Percentiles rank a stretch among this genome's conserved stretches.
phyloP scores from a whole-genome alignment of 1,139 yeast genomes.

The Casaregolazyma suthepensis region DNA sequence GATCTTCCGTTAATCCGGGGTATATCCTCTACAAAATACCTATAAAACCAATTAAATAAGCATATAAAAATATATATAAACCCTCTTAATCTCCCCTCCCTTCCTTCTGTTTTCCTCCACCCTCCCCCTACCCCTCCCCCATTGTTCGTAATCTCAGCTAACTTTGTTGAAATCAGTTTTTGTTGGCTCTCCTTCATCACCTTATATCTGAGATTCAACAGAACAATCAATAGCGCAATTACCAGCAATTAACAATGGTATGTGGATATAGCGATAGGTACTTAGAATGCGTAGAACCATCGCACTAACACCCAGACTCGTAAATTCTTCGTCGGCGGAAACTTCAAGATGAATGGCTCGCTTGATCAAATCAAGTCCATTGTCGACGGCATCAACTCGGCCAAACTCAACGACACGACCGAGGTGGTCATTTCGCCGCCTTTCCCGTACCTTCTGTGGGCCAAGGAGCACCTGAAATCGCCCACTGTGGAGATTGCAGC shows the following conservation, averaged over 20 bases:
- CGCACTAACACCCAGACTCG: constrained; percentile 50
- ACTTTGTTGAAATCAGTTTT: not conserved
- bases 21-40: no score
- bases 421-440: constrained; percentile 98
- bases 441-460: constrained; percentile 78
- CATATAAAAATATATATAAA: no score
- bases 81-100: not conserved
- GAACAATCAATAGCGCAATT: not conserved
- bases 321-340: constrained; percentile 91
- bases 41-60: no score
- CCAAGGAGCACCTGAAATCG: constrained; percentile 64
- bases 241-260: not conserved
- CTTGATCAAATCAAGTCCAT: constrained; percentile 77
- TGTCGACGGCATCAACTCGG: constrained; percentile 73
- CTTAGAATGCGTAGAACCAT: not conserved
- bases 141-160: not conserved
- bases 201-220: not conserved
- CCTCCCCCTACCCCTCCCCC: not conserved
- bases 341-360: constrained; percentile 98
- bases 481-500: constrained; percentile 75
- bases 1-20: no score
- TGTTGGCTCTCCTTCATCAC: not conserved
- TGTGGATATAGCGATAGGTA: not conserved
- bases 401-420: constrained; percentile 64
- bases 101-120: not conserved